Conservation (phyloP, 495 filamentous ascomycete species). For the Darksidea phi region DNA sequence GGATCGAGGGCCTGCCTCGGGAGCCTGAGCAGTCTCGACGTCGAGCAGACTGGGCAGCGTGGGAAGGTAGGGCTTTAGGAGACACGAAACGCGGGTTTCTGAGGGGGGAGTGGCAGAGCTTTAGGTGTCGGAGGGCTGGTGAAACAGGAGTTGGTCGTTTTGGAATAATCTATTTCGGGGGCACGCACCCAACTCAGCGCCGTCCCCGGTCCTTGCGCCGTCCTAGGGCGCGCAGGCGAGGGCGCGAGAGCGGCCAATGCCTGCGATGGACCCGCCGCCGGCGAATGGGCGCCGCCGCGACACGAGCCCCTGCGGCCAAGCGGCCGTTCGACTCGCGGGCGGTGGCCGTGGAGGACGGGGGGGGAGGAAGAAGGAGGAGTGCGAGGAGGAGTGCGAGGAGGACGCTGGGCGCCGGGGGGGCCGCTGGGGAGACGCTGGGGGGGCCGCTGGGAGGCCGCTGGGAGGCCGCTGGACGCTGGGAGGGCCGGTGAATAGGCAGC, state of each 20-base stretch:
- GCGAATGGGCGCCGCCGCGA: conserved; percentile 2
- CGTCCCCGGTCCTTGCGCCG: too few species aligned
- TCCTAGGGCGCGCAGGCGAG: neutral
- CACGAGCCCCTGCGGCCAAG: neutral
- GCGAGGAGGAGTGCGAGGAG: neutral
- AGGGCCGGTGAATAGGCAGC: too few species aligned
- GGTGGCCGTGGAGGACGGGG: neutral
- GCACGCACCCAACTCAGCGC: conserved; percentile 7
- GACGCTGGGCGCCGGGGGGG: too few species aligned
- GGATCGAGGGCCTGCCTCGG: conserved; percentile 42
- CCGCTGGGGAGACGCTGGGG: too few species aligned
- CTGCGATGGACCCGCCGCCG: neutral
- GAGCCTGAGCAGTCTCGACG: conserved; percentile 30
- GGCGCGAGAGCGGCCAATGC: conserved; percentile 5
- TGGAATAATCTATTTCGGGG: conserved; percentile 28
- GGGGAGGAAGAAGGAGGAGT: neutral
- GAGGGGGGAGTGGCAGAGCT: conserved; percentile 35
- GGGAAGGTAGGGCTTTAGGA: conserved; percentile 30
- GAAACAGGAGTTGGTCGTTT: conserved; percentile 40
- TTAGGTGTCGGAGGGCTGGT: conserved; percentile 38
- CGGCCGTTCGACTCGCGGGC: neutral
- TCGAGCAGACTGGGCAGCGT: conserved; percentile 26
- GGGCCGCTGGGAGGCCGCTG: too few species aligned
- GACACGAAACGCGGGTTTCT: conserved; percentile 34
- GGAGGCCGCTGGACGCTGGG: too few species aligned